A percentile compares a stretch with the other conserved stretches of the same genome.
Evolutionary conservation across 1,284 basidiomycete species (phyloP).

Genomic region (Sporisorium scitamineum): DNA sequence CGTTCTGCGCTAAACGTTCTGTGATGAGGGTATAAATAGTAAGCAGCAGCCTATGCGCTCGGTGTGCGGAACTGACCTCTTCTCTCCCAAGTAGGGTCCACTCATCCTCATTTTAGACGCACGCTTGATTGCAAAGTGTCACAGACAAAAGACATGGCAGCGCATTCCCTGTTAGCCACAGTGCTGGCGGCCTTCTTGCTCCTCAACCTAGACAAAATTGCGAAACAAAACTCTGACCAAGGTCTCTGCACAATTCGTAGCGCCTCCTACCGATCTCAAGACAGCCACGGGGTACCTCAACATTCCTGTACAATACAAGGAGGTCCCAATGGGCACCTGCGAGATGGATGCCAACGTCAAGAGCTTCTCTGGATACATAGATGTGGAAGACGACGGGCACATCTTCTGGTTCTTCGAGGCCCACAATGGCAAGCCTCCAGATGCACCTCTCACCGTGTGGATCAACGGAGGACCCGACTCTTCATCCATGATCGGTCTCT

Average conservation of each 20-base stretch:
- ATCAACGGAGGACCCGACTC: constrained; percentile 73
- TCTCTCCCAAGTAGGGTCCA: not conserved
- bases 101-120: not conserved
- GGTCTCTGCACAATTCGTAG: constrained; percentile 28
- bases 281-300: constrained; percentile 29
- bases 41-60: not conserved
- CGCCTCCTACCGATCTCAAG: constrained; percentile 37
- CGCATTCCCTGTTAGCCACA: not conserved
- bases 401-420: constrained; percentile 61
- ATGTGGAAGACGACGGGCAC: constrained; percentile 46
- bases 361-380: constrained; percentile 73
- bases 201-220: no score
- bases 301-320: constrained; percentile 53
- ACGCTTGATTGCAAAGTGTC: not conserved
- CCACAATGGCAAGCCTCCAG: constrained; percentile 43
- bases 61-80: not conserved
- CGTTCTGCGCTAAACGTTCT: not conserved
- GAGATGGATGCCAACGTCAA: constrained; percentile 78
- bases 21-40: not conserved
- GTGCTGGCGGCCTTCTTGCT: constrained; percentile 11
- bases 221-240: no score
- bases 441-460: constrained; percentile 50
- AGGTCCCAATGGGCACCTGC: constrained; percentile 75
- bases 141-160: not conserved
- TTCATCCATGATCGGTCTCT: constrained; percentile 77